These are phyloP conservation scores for Tetracladium marchalianum DNA, from an alignment of 495 filamentous ascomycete species.

Conservation along the genomic window DNA sequence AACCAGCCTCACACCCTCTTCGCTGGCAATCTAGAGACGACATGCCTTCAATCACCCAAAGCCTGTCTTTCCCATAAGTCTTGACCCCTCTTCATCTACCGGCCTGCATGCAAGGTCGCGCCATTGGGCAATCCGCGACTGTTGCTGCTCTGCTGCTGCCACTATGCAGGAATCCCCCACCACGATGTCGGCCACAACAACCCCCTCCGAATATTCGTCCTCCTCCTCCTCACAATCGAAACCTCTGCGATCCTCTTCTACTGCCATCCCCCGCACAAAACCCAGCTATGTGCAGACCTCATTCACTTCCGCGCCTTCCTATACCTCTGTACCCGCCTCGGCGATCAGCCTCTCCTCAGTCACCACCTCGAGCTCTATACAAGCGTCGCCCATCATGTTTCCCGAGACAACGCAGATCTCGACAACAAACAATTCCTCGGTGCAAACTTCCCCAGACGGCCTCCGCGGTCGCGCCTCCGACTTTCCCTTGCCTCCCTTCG, in stretches of 20 bases:
- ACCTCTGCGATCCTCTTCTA: not conserved
- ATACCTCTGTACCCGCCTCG: slow-evolving; percentile 14
- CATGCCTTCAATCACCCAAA: slow-evolving; percentile 13
- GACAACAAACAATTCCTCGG: slow-evolving; percentile 31
- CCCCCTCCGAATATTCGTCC: not conserved
- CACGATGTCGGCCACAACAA: not conserved
- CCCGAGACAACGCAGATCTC: slow-evolving; percentile 15
- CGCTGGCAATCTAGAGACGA: slow-evolving; percentile 3
- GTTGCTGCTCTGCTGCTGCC: not conserved
- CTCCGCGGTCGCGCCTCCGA: slow-evolving; percentile 32
- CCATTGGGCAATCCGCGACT: slow-evolving; percentile 13
- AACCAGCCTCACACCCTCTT: too few relatives aligned
- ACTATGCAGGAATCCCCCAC: not conserved
- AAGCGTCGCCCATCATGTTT: slow-evolving; percentile 19
- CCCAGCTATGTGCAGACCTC: slow-evolving; percentile 19
- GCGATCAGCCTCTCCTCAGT: slow-evolving; percentile 17
- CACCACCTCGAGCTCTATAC: slow-evolving; percentile 17
- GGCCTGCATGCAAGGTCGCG: slow-evolving; percentile 10
- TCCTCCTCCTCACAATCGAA: not conserved
- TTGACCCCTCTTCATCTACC: slow-evolving; percentile 4
- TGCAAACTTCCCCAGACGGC: slow-evolving; percentile 41
- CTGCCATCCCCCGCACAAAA: slow-evolving; percentile 2
- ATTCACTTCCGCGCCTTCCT: slow-evolving; percentile 6
- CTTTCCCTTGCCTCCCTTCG: slow-evolving; percentile 33
- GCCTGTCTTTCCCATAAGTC: slow-evolving; percentile 7